phyloP scores from a whole-genome alignment of 257 asterid species.

The Lantana camara region DNA sequence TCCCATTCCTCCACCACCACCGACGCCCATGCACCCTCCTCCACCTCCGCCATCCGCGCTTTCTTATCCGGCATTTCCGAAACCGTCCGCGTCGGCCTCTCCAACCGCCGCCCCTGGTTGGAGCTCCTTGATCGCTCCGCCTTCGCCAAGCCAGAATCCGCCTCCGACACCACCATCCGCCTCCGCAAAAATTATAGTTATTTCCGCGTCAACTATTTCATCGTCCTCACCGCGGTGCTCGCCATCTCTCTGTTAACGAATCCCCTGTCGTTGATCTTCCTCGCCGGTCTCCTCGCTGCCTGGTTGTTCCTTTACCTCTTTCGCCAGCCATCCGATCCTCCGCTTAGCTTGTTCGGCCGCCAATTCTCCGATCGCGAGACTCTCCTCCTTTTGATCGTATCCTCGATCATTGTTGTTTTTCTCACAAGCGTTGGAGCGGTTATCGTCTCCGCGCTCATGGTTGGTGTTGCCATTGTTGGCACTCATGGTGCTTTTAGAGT shows the following conservation, averaged over 20 bases:
- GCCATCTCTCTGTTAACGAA: slow-evolving; percentile 56
- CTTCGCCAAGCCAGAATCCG: slow-evolving; percentile 59
- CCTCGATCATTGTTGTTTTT: slow-evolving; percentile 46
- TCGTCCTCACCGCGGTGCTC: slow-evolving; percentile 47
- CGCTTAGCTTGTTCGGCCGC: slow-evolving; percentile 53
- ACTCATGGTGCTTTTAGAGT: slow-evolving; percentile 64
- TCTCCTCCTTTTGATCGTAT: slow-evolving; percentile 36
- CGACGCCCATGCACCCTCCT: slow-evolving; percentile 28
- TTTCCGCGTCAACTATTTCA: slow-evolving; percentile 58
- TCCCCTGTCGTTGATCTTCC: slow-evolving; percentile 59
- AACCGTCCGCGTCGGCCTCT: slow-evolving; percentile 50
- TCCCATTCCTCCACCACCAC: slow-evolving; percentile 26
- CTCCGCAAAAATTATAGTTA: slow-evolving; percentile 63
- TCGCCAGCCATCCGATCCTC: slow-evolving; percentile 61
- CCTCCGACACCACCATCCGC: slow-evolving; percentile 60
- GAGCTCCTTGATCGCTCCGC: slow-evolving; percentile 65
- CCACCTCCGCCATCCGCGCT: slow-evolving; percentile 49
- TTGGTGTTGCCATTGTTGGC: slow-evolving; percentile 57
- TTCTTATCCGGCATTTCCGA: slow-evolving; percentile 43
- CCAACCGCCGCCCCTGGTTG: slow-evolving; percentile 66
- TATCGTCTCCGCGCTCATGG: slow-evolving; percentile 55
- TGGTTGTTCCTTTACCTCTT: slow-evolving; percentile 72
- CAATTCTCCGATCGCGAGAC: slow-evolving; percentile 66
- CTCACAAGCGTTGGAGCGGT: slow-evolving; percentile 74
- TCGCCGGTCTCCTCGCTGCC: slow-evolving; percentile 53